Base-by-base conservation (phyloP, 768 basidiomycete genomes). In the Leccinum arenicola region DNA sequence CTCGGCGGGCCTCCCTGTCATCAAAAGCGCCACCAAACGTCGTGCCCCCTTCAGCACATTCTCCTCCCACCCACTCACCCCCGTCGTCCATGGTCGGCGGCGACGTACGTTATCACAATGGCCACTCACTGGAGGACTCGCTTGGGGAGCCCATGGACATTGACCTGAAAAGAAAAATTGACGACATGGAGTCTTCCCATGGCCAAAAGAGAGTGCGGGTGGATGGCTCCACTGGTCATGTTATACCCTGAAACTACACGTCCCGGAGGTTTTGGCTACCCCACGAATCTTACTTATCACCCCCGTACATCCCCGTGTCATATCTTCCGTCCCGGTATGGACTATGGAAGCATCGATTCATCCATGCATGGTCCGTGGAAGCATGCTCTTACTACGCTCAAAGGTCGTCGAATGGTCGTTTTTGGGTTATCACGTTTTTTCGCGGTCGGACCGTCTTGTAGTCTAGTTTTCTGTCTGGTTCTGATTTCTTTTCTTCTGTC, bases 131-230 rank as follows among this genome's bases (percentile, higher is more conserved):
- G 55, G 80, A 82, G 49, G 73, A 74, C 56, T 76, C 76, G 11
- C 66, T 70, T 14, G 73, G 77, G 59, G 74, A 77, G 61, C 75
- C 81, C 29, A 76, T 78, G 66, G 85, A 84, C 17, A 56, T 76
- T 57, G 87, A 88, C 62, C 68, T 85, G 73, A 88, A 87, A 77
- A 76, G 85, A 72, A 77, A 79, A 66, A 67, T 82, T 70, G 83
- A 86, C 56, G 81, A 83, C 64, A 63, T 79, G 57, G 85, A 83
- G 57, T 68, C 75, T 59, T 70, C 64, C 36, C 81, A 84, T 65
- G 81, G 81, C 57, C 74, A 78, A 62, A 90, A 90, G 84, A 88
- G 86, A 81, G 84, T 89, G 82, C 81, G 86, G 71, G 81, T 88
- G 77, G 84, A 84, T 63, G 77, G 78, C 66, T 68, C 77, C 59